A percentile compares a stretch with the other conserved stretches of the same genome.
Conservation (phyloP, 352 stramenopile genomes). For the Globisporangium acanthophoron region DNA sequence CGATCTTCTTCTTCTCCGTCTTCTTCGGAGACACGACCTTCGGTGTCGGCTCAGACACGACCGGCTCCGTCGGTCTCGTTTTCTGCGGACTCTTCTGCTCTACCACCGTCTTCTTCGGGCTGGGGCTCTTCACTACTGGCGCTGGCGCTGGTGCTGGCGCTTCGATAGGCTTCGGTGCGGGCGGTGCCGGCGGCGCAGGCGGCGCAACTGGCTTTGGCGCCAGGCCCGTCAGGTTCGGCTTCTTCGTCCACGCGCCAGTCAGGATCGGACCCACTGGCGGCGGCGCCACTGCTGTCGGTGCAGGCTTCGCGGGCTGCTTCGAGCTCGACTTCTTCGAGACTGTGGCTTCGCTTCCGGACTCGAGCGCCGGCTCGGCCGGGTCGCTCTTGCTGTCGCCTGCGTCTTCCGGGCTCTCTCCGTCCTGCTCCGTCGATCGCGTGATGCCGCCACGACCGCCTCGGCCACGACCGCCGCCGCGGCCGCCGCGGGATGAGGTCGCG, state of each 20-base stretch:
- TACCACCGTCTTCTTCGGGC: slow-evolving; percentile 42
- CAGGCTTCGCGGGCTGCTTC: slow-evolving; percentile 33
- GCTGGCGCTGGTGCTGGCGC: slow-evolving; percentile 8
- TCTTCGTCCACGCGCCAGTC: slow-evolving; percentile 69
- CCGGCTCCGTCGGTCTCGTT: slow-evolving; percentile 16
- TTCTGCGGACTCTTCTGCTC: slow-evolving; percentile 31
- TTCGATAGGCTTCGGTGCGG: slow-evolving; percentile 20
- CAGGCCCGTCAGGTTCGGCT: slow-evolving; percentile 46
- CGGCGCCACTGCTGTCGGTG: slow-evolving; percentile 26
- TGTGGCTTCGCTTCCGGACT: slow-evolving; percentile 10
- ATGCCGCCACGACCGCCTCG: slow-evolving; percentile 31
- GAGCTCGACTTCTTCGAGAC: slow-evolving; percentile 33
- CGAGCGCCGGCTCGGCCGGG: slow-evolving; percentile 5
- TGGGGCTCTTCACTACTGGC: slow-evolving; percentile 15
- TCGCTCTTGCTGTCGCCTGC: slow-evolving; percentile 30
- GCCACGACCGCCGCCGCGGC: slow-evolving; percentile 38
- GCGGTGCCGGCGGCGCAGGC: slow-evolving; percentile 10
- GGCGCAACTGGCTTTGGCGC: slow-evolving; percentile 23
- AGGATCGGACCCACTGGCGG: slow-evolving; percentile 52
- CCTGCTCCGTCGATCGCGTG: slow-evolving; percentile 15
- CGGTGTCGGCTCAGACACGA: slow-evolving; percentile 18
- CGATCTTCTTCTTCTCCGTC: slow-evolving; percentile 32
- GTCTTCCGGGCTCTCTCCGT: slow-evolving; percentile 41
- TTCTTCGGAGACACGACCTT: slow-evolving; percentile 23
- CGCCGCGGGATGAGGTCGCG: slow-evolving; percentile 32